phyloP scores from a whole-genome alignment of 2,329 filamentous ascomycete genomes.

The Epichloe typhina region DNA sequence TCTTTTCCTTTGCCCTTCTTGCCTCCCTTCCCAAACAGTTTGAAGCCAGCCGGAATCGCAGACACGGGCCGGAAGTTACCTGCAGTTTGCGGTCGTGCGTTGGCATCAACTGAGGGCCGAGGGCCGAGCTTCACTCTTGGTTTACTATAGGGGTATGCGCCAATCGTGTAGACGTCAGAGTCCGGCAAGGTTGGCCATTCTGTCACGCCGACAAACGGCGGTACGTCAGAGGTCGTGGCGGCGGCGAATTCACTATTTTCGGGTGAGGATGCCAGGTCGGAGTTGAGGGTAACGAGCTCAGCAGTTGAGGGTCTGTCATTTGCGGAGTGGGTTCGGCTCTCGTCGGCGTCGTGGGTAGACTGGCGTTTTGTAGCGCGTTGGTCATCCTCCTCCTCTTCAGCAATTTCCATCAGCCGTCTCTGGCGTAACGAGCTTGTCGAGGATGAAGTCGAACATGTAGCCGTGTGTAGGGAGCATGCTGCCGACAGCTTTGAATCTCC shows the following conservation, averaged over 20 bases:
- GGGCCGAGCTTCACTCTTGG: conserved; percentile 85
- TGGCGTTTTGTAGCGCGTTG: conserved; percentile 44
- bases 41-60: conserved; percentile 68
- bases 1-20: conserved; percentile 30
- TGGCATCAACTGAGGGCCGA: conserved; percentile 58
- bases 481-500: conserved; percentile 80
- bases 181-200: conserved; percentile 35
- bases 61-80: conserved; percentile 59
- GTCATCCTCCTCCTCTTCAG: conserved; percentile 81
- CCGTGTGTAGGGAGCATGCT: conserved; percentile 79
- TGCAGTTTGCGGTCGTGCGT: conserved; percentile 47
- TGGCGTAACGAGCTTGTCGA: conserved; percentile 68
- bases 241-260: conserved; percentile 35
- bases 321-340: conserved; percentile 17
- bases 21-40: conserved; percentile 46
- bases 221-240: conserved; percentile 34
- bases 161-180: conserved; percentile 31
- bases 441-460: conserved; percentile 73
- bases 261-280: conserved; percentile 36
- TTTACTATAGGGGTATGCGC: conserved; percentile 39
- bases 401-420: conserved; percentile 76
- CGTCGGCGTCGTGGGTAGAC: conserved; percentile 35
- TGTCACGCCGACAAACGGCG: conserved; percentile 36
- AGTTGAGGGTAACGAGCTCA: conserved; percentile 35
- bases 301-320: conserved; percentile 10